Conservation (phyloP, 257 asterid genomes). For the Pogostemon cablin region DNA sequence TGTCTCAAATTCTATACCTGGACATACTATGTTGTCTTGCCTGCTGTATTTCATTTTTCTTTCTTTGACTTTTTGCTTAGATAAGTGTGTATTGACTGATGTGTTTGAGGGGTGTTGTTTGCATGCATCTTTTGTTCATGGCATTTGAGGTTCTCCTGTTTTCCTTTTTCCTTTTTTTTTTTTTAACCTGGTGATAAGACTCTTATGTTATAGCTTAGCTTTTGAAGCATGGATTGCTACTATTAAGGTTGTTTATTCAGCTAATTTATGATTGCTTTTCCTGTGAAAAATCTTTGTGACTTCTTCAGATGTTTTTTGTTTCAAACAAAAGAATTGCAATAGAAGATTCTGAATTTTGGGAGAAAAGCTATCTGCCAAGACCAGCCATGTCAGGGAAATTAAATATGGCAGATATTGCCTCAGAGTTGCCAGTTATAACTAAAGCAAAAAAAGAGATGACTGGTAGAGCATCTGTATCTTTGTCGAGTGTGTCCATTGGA, state of each 20-base stretch:
- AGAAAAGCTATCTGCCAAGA: constrained; percentile 82
- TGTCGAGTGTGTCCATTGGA: constrained; percentile 45
- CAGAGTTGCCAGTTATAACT: constrained; percentile 41
- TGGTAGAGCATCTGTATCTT: constrained; percentile 53
- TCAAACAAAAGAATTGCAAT: constrained; percentile 72
- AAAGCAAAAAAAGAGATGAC: constrained; percentile 44
- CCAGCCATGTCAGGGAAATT: constrained; percentile 46
- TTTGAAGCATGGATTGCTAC: constrained; percentile 15
- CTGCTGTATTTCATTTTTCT: neutral
- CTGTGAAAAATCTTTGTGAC: constrained; percentile 23
- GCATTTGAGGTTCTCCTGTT: neutral
- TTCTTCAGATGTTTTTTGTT: constrained; percentile 81
- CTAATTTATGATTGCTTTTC: constrained; percentile 2
- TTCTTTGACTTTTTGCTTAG: constrained; percentile 15
- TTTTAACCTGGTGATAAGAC: constrained; percentile 14
- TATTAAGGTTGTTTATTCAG: constrained; percentile 8
- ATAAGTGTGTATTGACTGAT: neutral
- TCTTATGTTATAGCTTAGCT: constrained; percentile 17
- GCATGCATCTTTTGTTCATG: neutral
- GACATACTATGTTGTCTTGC: neutral
- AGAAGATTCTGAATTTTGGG: constrained; percentile 96
- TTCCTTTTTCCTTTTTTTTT: neutral
- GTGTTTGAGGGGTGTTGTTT: constrained; percentile 21
- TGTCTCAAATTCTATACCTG: constrained; percentile 12
- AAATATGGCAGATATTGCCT: constrained; percentile 33